A percentile compares a stretch with the other conserved stretches of the same genome.
These are phyloP conservation scores for Podila verticillata DNA, from an alignment of 192 early-diverging fungal species.

Conservation along the genomic window DNA sequence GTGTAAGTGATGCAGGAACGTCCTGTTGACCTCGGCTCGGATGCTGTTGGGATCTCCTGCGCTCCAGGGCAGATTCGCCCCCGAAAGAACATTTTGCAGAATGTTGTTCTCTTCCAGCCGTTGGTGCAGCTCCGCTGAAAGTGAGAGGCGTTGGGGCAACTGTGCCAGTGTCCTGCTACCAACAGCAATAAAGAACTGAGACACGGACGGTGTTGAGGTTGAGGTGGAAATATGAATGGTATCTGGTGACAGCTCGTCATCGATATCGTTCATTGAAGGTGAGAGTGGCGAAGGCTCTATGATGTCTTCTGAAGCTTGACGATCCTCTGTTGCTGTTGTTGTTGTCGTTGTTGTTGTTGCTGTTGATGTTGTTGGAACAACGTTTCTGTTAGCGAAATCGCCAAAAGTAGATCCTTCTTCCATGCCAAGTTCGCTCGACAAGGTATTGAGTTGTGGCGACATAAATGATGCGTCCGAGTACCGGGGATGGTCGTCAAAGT, in stretches of 20 bases:
- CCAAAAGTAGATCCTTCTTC: neutral
- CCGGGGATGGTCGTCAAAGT: neutral
- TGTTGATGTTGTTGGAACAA: too few relatives aligned
- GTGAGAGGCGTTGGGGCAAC: slow-evolving; percentile 24
- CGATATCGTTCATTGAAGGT: neutral
- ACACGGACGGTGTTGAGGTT: neutral
- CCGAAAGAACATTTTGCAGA: slow-evolving; percentile 28
- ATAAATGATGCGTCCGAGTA: neutral
- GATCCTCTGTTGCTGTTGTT: too few relatives aligned
- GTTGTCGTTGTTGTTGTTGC: too few relatives aligned
- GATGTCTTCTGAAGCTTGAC: too few relatives aligned
- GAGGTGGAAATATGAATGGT: neutral
- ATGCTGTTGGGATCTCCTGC: neutral
- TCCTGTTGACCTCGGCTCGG: neutral
- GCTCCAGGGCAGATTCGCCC: slow-evolving; percentile 17
- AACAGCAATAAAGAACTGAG: neutral
- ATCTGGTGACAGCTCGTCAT: neutral
- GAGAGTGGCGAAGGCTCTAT: too few relatives aligned
- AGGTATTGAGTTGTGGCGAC: neutral
- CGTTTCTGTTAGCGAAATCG: neutral
- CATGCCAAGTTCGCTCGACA: neutral
- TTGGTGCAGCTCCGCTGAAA: slow-evolving; percentile 44
- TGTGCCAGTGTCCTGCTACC: neutral
- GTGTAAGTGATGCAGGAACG: neutral
- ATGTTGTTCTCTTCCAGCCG: slow-evolving; percentile 43